Percentiles rank a stretch among this genome's conserved stretches.
These are phyloP conservation scores for Thinopyrum elongatum DNA, from an alignment of 176 grass and related monocot genomes.

Conservation along the genomic window DNA sequence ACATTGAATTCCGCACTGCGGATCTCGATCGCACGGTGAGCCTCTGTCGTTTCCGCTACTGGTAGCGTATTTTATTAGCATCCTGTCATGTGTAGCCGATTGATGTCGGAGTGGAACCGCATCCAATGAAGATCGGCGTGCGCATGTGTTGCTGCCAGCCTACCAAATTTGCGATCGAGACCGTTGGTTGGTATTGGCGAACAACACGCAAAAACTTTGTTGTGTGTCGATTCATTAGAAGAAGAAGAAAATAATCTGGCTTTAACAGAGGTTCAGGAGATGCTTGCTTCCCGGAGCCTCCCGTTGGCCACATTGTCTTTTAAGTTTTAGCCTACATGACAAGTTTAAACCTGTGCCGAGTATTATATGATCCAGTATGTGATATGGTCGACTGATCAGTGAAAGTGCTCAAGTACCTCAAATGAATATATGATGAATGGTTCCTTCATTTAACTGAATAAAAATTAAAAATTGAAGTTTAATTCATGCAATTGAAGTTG, in stretches of 20 bases:
- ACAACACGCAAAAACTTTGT: not conserved
- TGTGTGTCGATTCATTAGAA: not conserved
- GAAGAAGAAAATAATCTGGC: not conserved
- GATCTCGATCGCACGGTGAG: conserved; percentile 71
- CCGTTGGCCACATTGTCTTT: not conserved
- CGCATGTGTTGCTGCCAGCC: not conserved
- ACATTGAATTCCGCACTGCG: conserved; percentile 63
- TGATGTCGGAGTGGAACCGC: not conserved
- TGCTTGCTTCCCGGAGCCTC: not conserved
- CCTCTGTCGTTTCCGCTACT: not conserved
- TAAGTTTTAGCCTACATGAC: not conserved
- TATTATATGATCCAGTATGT: not conserved
- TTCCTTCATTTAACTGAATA: not conserved
- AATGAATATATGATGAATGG: not conserved
- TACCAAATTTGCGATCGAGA: not conserved
- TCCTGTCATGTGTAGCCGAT: not conserved
- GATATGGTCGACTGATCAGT: not conserved
- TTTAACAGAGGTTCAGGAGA: not conserved
- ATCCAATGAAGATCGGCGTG: not conserved
- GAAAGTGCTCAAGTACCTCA: not conserved
- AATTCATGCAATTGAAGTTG: not conserved
- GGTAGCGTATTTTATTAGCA: not conserved
- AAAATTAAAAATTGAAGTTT: not conserved
- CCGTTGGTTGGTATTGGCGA: not conserved
- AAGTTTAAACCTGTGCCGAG: not conserved